Base-by-base conservation (phyloP, 1,139 yeast genomes). In the Taiozyma sp. region DNA sequence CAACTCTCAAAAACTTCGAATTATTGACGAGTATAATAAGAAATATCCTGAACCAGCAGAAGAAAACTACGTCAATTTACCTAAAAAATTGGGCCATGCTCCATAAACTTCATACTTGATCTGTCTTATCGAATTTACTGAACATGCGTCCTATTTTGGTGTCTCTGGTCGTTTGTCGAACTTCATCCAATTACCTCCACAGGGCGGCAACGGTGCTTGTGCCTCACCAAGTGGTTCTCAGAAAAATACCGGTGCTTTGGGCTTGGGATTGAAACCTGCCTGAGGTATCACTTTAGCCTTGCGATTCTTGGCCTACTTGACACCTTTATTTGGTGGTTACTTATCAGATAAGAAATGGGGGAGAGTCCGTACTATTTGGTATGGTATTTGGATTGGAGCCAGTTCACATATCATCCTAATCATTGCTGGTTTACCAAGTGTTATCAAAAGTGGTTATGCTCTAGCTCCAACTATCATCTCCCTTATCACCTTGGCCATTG, bases 121-220 rank as follows among this genome's bases (percentile, higher is more conserved):
- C 48, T 90, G 93, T 37, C 57, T 86, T 47, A 88, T 88, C 42
- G 96, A 88, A 67, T 79, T 88, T 57, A 81, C 91, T 43, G 96
- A 88, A 68, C 79, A 95, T 61, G 88, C 88, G 66, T 77, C 93
- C 13, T 88, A 83, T 73, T 88, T 88, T 62, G 95, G 95, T 63
- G 73, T 86, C 52, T 75, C 84, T 46, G 85, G 88, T 54, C 85
- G 89, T 22, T 81, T 87, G 71, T 85, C 82, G 68, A 87, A 88
- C 70, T 87, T 86, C 67, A 83, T 86, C 82, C 89, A 85, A 56
- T 75, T 76, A 14, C 63, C 79, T 47, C 85, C 85, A 4, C 65
- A 61, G 29, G 78, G 79, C 46, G 76, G 79, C 35, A 75, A 74
- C 47, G 71, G 73, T 22, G 68, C 75, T 48, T 74, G 80, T 58